phyloP scores from a whole-genome alignment of 495 filamentous ascomycete genomes.

The Annulohypoxylon stygium region DNA sequence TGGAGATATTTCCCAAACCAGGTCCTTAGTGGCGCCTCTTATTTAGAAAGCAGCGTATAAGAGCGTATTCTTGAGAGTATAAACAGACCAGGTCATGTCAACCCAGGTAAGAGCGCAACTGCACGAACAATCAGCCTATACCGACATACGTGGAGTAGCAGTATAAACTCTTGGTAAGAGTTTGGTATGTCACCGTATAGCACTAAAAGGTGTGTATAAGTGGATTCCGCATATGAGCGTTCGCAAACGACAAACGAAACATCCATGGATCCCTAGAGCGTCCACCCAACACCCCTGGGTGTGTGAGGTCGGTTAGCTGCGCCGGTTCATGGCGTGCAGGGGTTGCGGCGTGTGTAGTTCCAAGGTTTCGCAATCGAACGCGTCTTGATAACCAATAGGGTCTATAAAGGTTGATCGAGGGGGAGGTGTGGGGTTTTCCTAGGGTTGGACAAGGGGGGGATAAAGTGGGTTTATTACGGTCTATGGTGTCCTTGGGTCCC shows the following conservation, averaged over 20 bases:
- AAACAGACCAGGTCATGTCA: neutral
- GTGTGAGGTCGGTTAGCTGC: slow-evolving; percentile 31
- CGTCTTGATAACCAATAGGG: slow-evolving; percentile 32
- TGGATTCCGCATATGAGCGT: neutral
- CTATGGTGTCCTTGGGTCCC: neutral
- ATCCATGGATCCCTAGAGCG: neutral
- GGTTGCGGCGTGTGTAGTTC: slow-evolving; percentile 20
- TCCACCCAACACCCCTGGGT: neutral
- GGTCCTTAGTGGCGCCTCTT: slow-evolving; percentile 14
- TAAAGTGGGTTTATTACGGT: slow-evolving; percentile 28
- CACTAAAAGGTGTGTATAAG: neutral
- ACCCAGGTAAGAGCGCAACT: neutral
- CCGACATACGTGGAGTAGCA: neutral
- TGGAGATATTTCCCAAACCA: slow-evolving; percentile 30
- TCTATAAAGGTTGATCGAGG: slow-evolving; percentile 17
- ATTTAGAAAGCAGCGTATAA: slow-evolving; percentile 5
- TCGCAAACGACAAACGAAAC: slow-evolving; percentile 23
- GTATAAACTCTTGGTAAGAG: neutral
- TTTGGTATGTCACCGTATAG: neutral
- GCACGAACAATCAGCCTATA: slow-evolving; percentile 3
- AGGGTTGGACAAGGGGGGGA: slow-evolving; percentile 17
- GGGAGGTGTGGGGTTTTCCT: slow-evolving; percentile 29
- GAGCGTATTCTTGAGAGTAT: neutral
- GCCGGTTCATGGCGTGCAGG: slow-evolving; percentile 34
- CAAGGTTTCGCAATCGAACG: slow-evolving; percentile 35